Evolutionary conservation across 345 rosid genomes (phyloP).

Genomic region (Nephelium lappaceum): DNA sequence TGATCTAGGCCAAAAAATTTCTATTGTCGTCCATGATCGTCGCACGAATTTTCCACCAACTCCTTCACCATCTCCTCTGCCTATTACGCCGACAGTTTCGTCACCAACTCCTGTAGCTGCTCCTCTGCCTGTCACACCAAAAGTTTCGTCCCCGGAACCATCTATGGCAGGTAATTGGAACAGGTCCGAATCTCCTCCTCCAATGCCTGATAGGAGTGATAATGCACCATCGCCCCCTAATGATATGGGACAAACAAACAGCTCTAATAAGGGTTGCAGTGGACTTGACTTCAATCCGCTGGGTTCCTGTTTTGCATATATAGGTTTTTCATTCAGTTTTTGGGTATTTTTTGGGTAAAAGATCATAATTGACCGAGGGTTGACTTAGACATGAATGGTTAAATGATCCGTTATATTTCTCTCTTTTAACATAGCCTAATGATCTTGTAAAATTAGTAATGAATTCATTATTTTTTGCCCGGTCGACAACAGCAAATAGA

Average conservation of each 20-base stretch:
- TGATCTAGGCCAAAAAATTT: conserved; percentile 43
- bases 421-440: no score
- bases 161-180: background rate
- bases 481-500: no score
- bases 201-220: background rate
- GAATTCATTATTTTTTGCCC: no score
- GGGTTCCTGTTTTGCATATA: background rate
- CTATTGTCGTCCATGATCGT: conserved; percentile 21
- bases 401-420: no score
- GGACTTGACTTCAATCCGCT: background rate
- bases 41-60: background rate
- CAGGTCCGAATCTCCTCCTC: background rate
- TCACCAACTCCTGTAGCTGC: conserved; percentile 12
- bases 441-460: no score
- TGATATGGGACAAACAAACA: background rate
- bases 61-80: conserved; percentile 10
- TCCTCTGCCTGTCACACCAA: background rate
- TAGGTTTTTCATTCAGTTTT: background rate
- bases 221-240: background rate
- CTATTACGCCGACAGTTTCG: no score
- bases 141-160: background rate
- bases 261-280: background rate
- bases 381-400: no score
- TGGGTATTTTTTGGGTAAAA: background rate
- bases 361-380: no score